Evolutionary conservation across 1,284 basidiomycete species (phyloP).

Genomic region (Inonotus hispidus): DNA sequence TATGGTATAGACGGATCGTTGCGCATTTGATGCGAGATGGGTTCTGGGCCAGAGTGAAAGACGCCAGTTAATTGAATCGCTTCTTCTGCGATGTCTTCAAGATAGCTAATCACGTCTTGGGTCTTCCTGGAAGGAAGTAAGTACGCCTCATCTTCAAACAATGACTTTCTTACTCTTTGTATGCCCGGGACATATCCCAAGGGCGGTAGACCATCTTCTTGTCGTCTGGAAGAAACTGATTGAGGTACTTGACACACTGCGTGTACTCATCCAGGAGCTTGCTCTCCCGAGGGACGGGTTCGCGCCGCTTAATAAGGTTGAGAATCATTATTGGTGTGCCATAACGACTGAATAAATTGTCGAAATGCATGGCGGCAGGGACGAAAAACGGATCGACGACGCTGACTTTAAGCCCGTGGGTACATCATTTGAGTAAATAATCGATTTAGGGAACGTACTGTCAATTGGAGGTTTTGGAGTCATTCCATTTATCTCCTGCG

Average conservation of each 20-base stretch:
- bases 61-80: conserved; percentile 89
- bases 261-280: conserved; percentile 91
- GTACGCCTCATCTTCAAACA: background rate
- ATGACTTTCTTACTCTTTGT: conserved; percentile 64
- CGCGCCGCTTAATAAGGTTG: conserved; percentile 90
- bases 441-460: conserved; percentile 47
- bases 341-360: conserved; percentile 87
- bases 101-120: conserved; percentile 92
- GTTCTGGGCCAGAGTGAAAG: conserved; percentile 86
- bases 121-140: conserved; percentile 62
- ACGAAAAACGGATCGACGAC: conserved; percentile 96
- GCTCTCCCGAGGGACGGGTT: conserved; percentile 84
- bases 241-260: conserved; percentile 89
- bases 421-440: conserved; percentile 3
- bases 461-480: conserved; percentile 92
- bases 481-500: conserved; percentile 89
- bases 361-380: conserved; percentile 91
- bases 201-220: conserved; percentile 90
- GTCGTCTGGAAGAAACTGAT: conserved; percentile 86
- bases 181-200: conserved; percentile 95
- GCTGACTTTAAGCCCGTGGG: conserved; percentile 52
- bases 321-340: conserved; percentile 89
- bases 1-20: conserved; percentile 46
- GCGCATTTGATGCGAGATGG: conserved; percentile 61
- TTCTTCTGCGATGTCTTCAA: conserved; percentile 95